phyloP scores from a whole-genome alignment of 768 basidiomycete genomes.

The Phaffia tasmanica region DNA sequence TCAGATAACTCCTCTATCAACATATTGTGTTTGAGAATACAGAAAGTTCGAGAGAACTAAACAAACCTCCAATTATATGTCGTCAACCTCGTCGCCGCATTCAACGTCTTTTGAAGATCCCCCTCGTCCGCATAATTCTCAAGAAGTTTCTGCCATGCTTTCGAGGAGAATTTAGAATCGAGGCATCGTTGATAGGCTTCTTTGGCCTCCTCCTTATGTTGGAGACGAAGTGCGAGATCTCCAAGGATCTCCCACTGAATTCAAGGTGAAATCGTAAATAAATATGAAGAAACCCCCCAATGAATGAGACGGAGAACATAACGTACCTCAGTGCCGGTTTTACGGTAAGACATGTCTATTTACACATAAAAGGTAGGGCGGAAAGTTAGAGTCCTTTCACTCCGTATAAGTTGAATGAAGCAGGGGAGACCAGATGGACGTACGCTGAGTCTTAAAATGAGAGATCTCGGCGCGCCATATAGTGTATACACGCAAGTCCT shows the following conservation, averaged over 20 bases:
- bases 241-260: slow-evolving; percentile 84
- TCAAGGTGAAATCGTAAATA: background rate
- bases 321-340: slow-evolving; percentile 67
- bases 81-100: slow-evolving; percentile 82
- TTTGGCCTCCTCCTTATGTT: slow-evolving; percentile 97
- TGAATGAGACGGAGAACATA: background rate
- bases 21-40: background rate
- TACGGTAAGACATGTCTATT: slow-evolving; percentile 75
- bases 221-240: slow-evolving; percentile 79
- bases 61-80: slow-evolving; percentile 60
- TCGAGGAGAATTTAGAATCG: slow-evolving; percentile 74
- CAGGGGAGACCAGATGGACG: background rate
- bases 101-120: slow-evolving; percentile 78
- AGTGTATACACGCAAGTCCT: slow-evolving; percentile 96
- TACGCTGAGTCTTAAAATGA: slow-evolving; percentile 89
- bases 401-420: background rate
- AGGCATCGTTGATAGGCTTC: slow-evolving; percentile 93
- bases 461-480: slow-evolving; percentile 98
- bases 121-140: slow-evolving; percentile 96
- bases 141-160: slow-evolving; percentile 86
- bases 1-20: background rate
- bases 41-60: background rate
- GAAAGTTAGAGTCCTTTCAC: background rate
- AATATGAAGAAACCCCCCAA: background rate
- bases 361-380: too few species aligned